phyloP scores from a whole-genome alignment of 306 rosid genomes.

The Pterocarpus santalinus region DNA sequence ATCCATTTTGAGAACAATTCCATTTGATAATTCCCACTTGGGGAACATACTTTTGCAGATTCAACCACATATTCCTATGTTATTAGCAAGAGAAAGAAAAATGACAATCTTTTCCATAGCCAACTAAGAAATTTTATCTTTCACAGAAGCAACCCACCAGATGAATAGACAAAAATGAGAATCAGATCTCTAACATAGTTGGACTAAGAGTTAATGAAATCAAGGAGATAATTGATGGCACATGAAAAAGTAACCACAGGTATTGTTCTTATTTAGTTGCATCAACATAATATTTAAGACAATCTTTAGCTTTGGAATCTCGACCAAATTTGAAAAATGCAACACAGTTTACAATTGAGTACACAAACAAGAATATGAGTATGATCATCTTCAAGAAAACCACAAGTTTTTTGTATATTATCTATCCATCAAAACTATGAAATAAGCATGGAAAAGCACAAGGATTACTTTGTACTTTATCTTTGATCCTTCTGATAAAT shows the following conservation, averaged over 20 bases:
- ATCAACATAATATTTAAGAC: constrained; percentile 15
- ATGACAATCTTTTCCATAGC: constrained; percentile 3
- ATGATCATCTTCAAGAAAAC: constrained; percentile 30
- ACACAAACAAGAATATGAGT: constrained; percentile 9
- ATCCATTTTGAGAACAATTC: neutral
- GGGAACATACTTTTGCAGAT: neutral
- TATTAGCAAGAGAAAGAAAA: constrained; percentile 18
- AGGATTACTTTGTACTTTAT: constrained; percentile 69
- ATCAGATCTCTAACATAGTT: constrained; percentile 3
- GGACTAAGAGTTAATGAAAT: constrained; percentile 16
- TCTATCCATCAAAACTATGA: constrained; percentile 24
- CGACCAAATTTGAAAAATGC: constrained; percentile 2
- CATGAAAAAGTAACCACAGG: neutral
- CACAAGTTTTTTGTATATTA: neutral
- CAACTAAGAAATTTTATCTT: neutral
- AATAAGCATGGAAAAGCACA: constrained; percentile 22
- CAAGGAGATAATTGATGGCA: constrained; percentile 4
- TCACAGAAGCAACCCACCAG: constrained; percentile 19
- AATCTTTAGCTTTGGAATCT: constrained; percentile 15
- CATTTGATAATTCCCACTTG: constrained; percentile 23
- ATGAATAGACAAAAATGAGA: constrained; percentile 31
- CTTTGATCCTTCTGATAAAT: constrained; percentile 65
- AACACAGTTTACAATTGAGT: constrained; percentile 11
- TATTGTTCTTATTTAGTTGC: constrained; percentile 23
- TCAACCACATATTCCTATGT: neutral